A percentile compares a stretch with the other conserved stretches of the same genome.
These are phyloP conservation scores for Catharanthus roseus DNA, from an alignment of 257 asterid genomes.

Conservation along the genomic window DNA sequence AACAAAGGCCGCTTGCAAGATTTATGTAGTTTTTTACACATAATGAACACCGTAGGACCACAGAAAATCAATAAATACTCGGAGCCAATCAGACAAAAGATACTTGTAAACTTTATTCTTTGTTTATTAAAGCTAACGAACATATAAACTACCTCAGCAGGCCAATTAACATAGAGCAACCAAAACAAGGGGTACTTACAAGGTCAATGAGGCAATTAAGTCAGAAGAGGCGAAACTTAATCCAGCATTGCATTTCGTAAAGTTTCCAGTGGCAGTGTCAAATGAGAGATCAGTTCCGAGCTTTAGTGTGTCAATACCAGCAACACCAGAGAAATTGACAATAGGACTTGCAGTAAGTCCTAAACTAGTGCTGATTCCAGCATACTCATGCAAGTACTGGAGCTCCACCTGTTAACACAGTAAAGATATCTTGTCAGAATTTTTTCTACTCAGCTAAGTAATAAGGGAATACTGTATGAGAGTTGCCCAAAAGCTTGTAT, in stretches of 20 bases:
- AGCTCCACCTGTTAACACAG: conserved; percentile 70
- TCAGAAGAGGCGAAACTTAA: conserved; percentile 63
- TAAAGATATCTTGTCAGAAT: not conserved
- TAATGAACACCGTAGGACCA: not conserved
- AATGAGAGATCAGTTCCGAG: conserved; percentile 86
- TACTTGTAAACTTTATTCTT: not conserved
- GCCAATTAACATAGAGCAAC: not conserved
- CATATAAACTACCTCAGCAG: not conserved
- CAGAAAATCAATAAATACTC: not conserved
- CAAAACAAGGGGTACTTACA: conserved; percentile 46
- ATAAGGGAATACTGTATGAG: not conserved
- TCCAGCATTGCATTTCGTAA: conserved; percentile 71
- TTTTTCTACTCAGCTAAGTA: not conserved
- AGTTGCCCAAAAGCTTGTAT: not conserved
- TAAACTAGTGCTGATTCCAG: conserved; percentile 88
- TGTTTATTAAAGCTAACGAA: not conserved
- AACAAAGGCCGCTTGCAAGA: not conserved
- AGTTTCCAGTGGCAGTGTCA: conserved; percentile 78
- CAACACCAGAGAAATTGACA: conserved; percentile 90
- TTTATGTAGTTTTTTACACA: not conserved
- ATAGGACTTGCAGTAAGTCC: conserved; percentile 83
- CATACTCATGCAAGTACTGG: conserved; percentile 85
- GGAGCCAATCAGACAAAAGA: not conserved
- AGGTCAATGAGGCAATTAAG: conserved; percentile 65
- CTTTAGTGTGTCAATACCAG: conserved; percentile 55